These are phyloP conservation scores for Termitomyces sp. DNA, from an alignment of 768 basidiomycete species.

Conservation along the genomic window DNA sequence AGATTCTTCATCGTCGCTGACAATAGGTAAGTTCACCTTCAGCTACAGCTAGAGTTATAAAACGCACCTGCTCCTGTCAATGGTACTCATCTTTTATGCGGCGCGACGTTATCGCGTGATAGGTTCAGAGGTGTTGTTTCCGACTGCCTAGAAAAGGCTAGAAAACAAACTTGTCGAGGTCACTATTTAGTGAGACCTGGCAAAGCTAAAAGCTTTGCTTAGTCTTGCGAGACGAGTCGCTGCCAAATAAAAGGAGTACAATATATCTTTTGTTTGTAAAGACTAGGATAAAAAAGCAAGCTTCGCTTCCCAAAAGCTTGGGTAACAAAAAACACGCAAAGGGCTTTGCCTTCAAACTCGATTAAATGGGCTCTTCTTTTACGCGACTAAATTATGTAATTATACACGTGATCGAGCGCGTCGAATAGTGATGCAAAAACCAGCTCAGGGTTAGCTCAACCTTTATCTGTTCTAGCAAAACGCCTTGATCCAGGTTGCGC, in stretches of 20 bases:
- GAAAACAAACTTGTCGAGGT: not conserved
- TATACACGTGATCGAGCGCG: not conserved
- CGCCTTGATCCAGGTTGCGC: slow-evolving; percentile 4
- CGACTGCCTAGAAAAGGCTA: not conserved
- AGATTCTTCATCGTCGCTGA: slow-evolving; percentile 40
- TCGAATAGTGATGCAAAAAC: not conserved
- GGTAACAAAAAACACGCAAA: not conserved
- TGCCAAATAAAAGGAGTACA: not conserved
- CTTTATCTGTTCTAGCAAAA: not conserved
- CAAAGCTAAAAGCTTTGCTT: not conserved
- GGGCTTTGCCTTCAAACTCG: not conserved
- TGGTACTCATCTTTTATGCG: slow-evolving; percentile 27
- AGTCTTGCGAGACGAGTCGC: not conserved
- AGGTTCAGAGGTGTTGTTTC: not conserved
- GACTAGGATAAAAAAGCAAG: not conserved
- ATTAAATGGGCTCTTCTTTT: not conserved
- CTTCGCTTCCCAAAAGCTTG: not conserved
- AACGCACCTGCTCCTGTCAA: slow-evolving; percentile 27
- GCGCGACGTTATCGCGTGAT: slow-evolving; percentile 8
- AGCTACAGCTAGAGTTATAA: slow-evolving; percentile 4
- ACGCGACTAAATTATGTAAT: not conserved
- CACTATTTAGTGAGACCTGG: not conserved
- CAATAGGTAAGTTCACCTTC: slow-evolving; percentile 1
- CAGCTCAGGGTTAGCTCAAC: not conserved
- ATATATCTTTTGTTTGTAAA: not conserved